Evolutionary conservation across 106 monocot genomes (phyloP).

Genomic region (Cymbidium sinense): DNA sequence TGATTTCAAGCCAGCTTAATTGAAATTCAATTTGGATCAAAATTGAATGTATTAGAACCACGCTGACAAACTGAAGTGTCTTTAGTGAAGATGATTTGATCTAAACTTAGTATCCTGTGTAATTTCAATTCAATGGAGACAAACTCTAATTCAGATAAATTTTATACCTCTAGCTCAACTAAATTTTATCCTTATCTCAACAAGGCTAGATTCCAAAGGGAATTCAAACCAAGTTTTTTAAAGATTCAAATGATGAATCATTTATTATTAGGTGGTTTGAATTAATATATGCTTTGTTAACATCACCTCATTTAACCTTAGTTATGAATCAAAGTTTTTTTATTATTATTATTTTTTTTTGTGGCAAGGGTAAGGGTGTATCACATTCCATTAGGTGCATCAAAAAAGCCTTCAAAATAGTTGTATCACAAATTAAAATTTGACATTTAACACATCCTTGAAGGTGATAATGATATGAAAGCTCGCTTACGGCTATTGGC

Average conservation of each 20-base stretch:
- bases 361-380: neutral
- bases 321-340: neutral
- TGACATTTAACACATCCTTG: neutral
- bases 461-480: neutral
- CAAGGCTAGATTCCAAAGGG: neutral
- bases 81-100: neutral
- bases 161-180: slow-evolving; percentile 1
- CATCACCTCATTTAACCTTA: neutral
- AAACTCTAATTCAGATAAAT: neutral
- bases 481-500: neutral
- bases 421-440: neutral
- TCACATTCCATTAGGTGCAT: neutral
- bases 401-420: neutral
- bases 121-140: neutral
- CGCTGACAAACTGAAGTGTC: neutral
- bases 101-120: neutral
- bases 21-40: neutral
- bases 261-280: neutral
- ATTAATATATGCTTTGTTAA: neutral
- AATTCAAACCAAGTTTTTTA: neutral
- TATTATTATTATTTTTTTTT: no score
- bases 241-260: neutral
- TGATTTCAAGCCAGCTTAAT: neutral
- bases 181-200: neutral
- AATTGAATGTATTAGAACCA: neutral